Conservation (phyloP, 1,284 basidiomycete genomes). For the Cutaneotrichosporon curvatum region DNA sequence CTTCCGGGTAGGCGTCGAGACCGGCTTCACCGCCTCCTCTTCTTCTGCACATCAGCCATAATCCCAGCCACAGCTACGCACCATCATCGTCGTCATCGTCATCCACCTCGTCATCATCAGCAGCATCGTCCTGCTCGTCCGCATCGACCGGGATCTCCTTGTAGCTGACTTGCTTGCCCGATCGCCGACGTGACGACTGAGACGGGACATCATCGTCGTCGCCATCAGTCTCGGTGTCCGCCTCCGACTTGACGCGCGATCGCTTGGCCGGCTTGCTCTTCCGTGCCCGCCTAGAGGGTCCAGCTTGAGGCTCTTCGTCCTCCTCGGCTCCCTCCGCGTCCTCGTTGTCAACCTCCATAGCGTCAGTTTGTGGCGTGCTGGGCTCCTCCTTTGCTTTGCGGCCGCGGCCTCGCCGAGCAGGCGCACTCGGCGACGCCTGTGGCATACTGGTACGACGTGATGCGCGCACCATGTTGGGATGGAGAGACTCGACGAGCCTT, state of each 20-base stretch:
- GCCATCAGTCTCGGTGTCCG: slow-evolving; percentile 6
- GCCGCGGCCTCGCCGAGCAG: background rate
- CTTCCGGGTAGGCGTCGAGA: slow-evolving; percentile 3
- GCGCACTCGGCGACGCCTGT: slow-evolving; percentile 2
- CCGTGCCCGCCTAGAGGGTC: slow-evolving; percentile 4
- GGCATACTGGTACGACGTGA: slow-evolving; percentile 9
- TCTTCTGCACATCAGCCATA: slow-evolving; percentile 9
- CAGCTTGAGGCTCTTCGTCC: slow-evolving; percentile 9
- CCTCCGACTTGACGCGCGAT: slow-evolving; percentile 3
- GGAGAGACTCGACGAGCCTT: no score
- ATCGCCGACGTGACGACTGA: slow-evolving; percentile 12
- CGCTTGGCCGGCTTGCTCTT: background rate
- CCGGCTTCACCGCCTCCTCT: slow-evolving; percentile 9
- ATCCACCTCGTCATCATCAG: slow-evolving; percentile 11
- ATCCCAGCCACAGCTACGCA: background rate
- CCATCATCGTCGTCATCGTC: slow-evolving; percentile 13
- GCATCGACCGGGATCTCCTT: slow-evolving; percentile 18
- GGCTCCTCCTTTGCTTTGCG: slow-evolving; percentile 14
- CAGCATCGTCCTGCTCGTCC: slow-evolving; percentile 16
- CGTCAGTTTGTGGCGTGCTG: background rate
- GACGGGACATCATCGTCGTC: slow-evolving; percentile 17
- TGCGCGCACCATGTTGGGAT: slow-evolving; percentile 1
- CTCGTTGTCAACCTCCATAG: slow-evolving; percentile 7
- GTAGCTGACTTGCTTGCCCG: slow-evolving; percentile 22
- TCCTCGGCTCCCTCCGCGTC: slow-evolving; percentile 13